Evolutionary conservation across 345 rosid species (phyloP), one percentile per base, ranked within the genome.

Genomic region (Salix purpurea): DNA sequence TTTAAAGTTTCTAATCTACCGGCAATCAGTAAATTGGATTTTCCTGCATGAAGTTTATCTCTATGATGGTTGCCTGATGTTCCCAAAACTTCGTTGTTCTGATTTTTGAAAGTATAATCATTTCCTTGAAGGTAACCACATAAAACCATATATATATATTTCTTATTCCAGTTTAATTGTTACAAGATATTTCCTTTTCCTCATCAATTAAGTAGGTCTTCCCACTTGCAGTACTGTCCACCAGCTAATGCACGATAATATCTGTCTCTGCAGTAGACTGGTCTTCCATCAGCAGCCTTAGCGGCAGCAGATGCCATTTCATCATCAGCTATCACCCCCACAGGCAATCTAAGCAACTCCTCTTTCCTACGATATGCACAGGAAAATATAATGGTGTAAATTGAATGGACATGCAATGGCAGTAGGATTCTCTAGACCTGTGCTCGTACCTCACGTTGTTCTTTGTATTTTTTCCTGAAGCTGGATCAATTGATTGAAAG

Each of bases 171-270:
- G 23, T n/a, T 12, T 28, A 19, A 54, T 52, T 60, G 10, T 69
- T 58, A 74, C 71, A 73, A 68, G 77, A 37, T 71, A 66, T 68
- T 70, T 18, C 76, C 39, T 76, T 69, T 48, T 37, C 26, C 24
- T 15, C 67, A 46, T 84, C 82, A 84, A 58, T 86, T 83, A 7
- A 83, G 72, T 36, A 91, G 87, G 84, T 95, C 99, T 76, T 95
- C 97, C 99, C 97, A 91, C 83, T 95, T 95, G 93, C 97, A 95
- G 90, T 95, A 95, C 76, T 95, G 97, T 40, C 99, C 98, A 60
- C 99, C 99, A 0, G 99, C 99, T 78, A 95, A 84, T 40, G 97
- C 99, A 15, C 94, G 98, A 78, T 95, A 95, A 80, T 80, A 90
- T 75, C 99, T 90, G 77, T 95, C 99, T 79, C 97, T 88, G 88